Percentiles rank a stretch among this genome's conserved stretches.
These are phyloP conservation scores for Fusarium sp. DNA, from an alignment of 2,329 filamentous ascomycete species.

Conservation along the genomic window DNA sequence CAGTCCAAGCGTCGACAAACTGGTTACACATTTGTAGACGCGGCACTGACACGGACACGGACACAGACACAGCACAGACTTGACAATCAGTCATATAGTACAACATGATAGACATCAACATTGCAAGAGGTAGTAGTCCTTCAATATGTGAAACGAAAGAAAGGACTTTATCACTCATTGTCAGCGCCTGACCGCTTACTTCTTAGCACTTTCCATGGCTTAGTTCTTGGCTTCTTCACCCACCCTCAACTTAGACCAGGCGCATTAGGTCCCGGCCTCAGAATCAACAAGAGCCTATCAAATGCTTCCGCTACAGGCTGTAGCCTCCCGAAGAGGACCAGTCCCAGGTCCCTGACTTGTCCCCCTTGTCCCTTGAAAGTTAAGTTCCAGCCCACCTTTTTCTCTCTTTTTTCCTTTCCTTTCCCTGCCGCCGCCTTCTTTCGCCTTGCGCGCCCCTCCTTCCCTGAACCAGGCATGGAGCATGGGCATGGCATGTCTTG, in stretches of 20 bases:
- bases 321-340: slow-evolving; percentile 36
- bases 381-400: slow-evolving; percentile 11
- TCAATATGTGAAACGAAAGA: background rate
- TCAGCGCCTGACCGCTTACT: slow-evolving; percentile 11
- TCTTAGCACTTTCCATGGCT: background rate
- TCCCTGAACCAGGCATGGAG: background rate
- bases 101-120: background rate
- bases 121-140: too few relatives aligned
- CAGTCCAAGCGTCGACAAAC: slow-evolving; percentile 19
- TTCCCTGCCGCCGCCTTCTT: background rate
- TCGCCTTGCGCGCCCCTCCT: slow-evolving; percentile 18
- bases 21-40: slow-evolving; percentile 13
- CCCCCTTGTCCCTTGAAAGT: slow-evolving; percentile 16
- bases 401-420: background rate
- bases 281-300: slow-evolving; percentile 33
- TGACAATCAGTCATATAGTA: background rate
- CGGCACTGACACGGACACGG: slow-evolving; percentile 8
- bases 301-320: slow-evolving; percentile 12
- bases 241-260: slow-evolving; percentile 24
- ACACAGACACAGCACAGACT: slow-evolving; percentile 21
- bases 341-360: slow-evolving; percentile 9
- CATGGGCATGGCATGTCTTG: background rate
- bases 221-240: background rate
- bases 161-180: background rate
- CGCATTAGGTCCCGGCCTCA: slow-evolving; percentile 38